Evolutionary conservation across 768 basidiomycete species (phyloP).

Genomic region (Stropharia rugosoannulata): DNA sequence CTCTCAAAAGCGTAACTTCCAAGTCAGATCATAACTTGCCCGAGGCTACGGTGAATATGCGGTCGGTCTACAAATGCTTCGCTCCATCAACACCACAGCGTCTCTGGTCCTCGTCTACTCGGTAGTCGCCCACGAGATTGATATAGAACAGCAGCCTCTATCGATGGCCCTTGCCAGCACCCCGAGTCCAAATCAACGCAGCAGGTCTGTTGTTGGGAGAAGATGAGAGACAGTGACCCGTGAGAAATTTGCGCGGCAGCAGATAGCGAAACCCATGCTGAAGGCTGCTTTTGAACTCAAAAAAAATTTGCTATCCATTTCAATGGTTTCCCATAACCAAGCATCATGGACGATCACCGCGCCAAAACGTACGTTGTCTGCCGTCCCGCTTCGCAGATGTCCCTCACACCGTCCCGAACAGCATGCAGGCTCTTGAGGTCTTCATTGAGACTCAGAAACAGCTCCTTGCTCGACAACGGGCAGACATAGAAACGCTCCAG

Average conservation of each 20-base stretch:
- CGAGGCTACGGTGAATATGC: no score
- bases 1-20: no score
- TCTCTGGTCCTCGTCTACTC: no score
- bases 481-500: constrained; percentile 60
- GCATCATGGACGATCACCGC: constrained; percentile 11
- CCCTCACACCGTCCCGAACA: constrained; percentile 18
- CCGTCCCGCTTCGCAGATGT: not conserved
- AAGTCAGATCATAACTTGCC: no score
- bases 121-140: not conserved
- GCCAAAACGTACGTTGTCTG: constrained; percentile 32
- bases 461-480: constrained; percentile 57
- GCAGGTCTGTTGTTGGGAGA: no score
- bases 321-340: constrained; percentile 18
- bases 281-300: constrained; percentile 8
- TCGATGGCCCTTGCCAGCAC: not conserved
- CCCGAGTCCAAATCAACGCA: no score
- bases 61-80: no score
- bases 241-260: constrained; percentile 16
- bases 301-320: constrained; percentile 18
- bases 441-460: constrained; percentile 64
- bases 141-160: not conserved
- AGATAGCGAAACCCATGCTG: not conserved
- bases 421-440: constrained; percentile 63
- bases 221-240: not conserved
- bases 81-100: no score